Evolutionary conservation across 2,329 filamentous ascomycete species (phyloP), one percentile per base, ranked within the genome.

Genomic region (Penicillium brevicompactum): DNA sequence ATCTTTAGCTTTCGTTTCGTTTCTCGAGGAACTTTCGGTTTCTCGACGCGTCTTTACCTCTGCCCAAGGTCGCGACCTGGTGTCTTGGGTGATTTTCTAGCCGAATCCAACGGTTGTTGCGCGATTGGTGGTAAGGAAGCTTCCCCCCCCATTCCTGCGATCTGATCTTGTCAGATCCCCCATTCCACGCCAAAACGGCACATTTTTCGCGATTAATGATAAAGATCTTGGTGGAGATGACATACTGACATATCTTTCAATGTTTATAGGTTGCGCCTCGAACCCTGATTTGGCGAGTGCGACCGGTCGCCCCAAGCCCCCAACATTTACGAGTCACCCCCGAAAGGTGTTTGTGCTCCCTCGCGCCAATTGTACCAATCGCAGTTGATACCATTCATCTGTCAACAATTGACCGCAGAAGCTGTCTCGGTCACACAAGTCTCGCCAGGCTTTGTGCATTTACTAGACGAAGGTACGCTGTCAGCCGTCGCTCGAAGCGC

Each of bases 401-500:
- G 55, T 58, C 54, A 49, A 60, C 53, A 49, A 57, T 55, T 59
- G 58, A 51, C 53, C 57, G 48, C 56, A 52, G 55, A 66, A 63
- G 57, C 58, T 67, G 59, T 63, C 59, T 61, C 54, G 63, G 60
- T 59, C 60, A 58, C 58, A 62, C 61, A 57, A 55, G 59, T 58
- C 44, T 56, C 47, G 40, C 38, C 34, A 58, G 57, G 46, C 59
- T 59, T 60, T 62, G 65, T 58, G 60, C 58, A 59, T 63, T 51
- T 45, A 60, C 43, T 57, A 61, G 76, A 52, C 50, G 27, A 82
- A 78, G 74, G 73, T 71, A 86, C 84, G 84, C 84, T 82, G 75
- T 85, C 83, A 73, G 83, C 85, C 78, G 82, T 82, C 66, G 76
- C 88, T 70, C 86, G 88, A 74, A 77, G 83, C 61, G 76, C 80